Base-by-base conservation (phyloP, 2,329 filamentous ascomycete species). In the Colletotrichum tropicicola region DNA sequence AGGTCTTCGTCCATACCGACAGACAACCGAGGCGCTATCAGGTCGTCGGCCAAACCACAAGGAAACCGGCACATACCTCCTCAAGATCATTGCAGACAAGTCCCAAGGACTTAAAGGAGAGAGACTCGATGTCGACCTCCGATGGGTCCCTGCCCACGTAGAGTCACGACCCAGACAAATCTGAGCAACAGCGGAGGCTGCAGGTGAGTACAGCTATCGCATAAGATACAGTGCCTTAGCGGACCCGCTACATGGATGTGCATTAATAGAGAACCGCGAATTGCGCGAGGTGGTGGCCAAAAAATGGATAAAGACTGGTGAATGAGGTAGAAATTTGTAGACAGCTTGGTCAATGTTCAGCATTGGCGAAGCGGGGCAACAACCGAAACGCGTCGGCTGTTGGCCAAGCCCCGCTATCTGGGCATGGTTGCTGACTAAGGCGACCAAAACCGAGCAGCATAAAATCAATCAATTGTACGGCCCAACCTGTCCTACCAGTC, bases 361-460 rank as follows among this genome's bases (percentile, higher is more conserved):
- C 54, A 57, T 57, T 57, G 43, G 54, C 54, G 43, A 57, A 57
- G 54, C 48, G 43, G 54, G 43, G 54, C 28, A 35, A 57, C 25
- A 21, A 2, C 32, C 23, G 10, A 21, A 49, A 30, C 54, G 30
- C 43, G 5, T 49, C 54, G 44, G 54, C 54, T 27, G n/a, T n/a
- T n/a, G n/a, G n/a, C n/a, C n/a, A n/a, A n/a, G n/a, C n/a, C n/a
- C n/a, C n/a, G n/a, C n/a, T n/a, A n/a, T n/a, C n/a, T n/a, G n/a
- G n/a, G n/a, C n/a, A n/a, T n/a, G n/a, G n/a, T n/a, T n/a, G n/a
- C n/a, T n/a, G n/a, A n/a, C n/a, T n/a, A n/a, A n/a, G n/a, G n/a
- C n/a, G n/a, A n/a, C 12, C 28, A 32, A 32, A 7, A 32, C 8
- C 28, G 5, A 9, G 8, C 12, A 12, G 28, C 28, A 7, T 5